A percentile compares a stretch with the other conserved stretches of the same genome.
phyloP scores from a whole-genome alignment of 768 basidiomycete species.

The Amylocystis lapponica region DNA sequence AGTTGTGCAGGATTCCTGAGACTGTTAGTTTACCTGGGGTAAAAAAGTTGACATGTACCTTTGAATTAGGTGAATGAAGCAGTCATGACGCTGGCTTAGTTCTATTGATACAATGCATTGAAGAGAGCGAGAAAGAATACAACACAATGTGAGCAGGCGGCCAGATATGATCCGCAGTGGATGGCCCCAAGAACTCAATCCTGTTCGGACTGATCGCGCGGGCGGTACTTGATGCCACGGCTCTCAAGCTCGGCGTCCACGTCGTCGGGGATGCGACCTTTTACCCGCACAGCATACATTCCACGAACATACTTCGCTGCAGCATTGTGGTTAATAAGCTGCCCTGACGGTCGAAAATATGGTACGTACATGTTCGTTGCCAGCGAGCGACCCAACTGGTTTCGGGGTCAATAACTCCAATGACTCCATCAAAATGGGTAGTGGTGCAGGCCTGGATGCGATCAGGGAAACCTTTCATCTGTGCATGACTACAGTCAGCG shows the following conservation, averaged over 20 bases:
- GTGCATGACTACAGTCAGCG: neutral
- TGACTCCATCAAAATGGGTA: conserved; percentile 87
- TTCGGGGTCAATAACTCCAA: conserved; percentile 81
- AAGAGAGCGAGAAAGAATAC: no score
- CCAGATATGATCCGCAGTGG: neutral
- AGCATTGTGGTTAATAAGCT: conserved; percentile 1
- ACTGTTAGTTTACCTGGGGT: no score
- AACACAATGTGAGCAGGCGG: neutral
- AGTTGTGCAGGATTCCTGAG: no score
- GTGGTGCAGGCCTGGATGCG: conserved; percentile 85
- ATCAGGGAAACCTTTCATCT: conserved; percentile 89
- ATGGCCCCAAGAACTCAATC: no score
- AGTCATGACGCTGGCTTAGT: no score
- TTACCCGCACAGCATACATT: conserved; percentile 89
- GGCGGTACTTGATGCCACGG: conserved; percentile 79
- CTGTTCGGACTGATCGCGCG: conserved; percentile 67
- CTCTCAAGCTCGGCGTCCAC: conserved; percentile 75
- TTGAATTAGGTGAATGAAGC: no score
- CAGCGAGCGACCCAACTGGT: conserved; percentile 94
- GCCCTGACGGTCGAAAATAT: neutral
- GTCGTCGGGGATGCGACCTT: conserved; percentile 80
- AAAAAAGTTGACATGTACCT: no score
- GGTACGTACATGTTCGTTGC: conserved; percentile 81
- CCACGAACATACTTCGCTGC: conserved; percentile 87
- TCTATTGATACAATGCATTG: no score